Conservation (phyloP, 768 basidiomycete species). For the Boletus edulis region DNA sequence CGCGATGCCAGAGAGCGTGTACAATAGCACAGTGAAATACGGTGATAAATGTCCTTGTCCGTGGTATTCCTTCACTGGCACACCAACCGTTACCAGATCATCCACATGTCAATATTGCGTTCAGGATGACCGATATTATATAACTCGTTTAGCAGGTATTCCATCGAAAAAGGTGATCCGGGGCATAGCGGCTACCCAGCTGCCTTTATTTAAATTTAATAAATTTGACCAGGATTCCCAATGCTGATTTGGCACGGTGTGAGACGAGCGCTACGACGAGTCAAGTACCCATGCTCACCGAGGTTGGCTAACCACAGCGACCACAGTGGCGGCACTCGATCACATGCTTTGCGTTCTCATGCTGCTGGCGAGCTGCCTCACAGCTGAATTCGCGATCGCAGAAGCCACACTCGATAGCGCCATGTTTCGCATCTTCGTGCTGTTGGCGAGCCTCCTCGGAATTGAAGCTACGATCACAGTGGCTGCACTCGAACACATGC, state of each 20-base stretch:
- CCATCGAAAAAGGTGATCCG: too few species aligned
- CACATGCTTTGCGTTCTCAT: constrained; percentile 8
- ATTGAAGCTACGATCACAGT: neutral
- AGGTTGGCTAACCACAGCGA: too few species aligned
- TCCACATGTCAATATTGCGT: too few species aligned
- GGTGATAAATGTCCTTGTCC: neutral
- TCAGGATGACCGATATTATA: too few species aligned
- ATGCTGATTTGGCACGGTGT: neutral
- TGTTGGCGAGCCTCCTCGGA: neutral
- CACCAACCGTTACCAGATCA: constrained; percentile 5
- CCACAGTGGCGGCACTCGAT: neutral
- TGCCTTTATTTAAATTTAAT: too few species aligned
- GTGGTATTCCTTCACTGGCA: neutral
- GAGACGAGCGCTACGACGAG: too few species aligned
- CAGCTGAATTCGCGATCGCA: constrained; percentile 2
- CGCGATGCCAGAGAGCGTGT: constrained; percentile 12
- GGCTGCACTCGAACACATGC: neutral
- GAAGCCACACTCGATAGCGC: neutral
- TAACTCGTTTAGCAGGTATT: too few species aligned
- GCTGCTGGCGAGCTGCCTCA: constrained; percentile 1
- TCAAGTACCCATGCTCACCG: too few species aligned
- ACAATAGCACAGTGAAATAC: constrained; percentile 6
- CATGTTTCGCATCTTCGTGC: neutral
- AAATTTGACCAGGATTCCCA: too few species aligned
- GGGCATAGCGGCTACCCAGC: too few species aligned